Conservation (phyloP, 495 filamentous ascomycete species). For the Ramalina intermedia region DNA sequence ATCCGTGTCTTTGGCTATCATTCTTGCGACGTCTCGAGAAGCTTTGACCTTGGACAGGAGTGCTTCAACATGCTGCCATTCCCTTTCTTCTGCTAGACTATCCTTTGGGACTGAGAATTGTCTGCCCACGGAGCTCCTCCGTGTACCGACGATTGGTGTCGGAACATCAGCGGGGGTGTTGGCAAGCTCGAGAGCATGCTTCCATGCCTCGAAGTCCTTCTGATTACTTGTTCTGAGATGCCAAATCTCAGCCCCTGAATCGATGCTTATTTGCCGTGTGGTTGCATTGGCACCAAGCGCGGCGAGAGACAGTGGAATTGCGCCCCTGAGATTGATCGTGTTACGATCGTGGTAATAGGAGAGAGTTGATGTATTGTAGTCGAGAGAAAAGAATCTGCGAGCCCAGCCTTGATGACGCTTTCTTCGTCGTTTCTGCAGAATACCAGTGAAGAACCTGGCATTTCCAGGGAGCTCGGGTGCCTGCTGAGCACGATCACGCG, state of each 20-base stretch:
- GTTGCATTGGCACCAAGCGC: slow-evolving; percentile 79
- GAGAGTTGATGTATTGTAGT: slow-evolving; percentile 78
- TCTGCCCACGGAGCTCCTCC: slow-evolving; percentile 14
- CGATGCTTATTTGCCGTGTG: slow-evolving; percentile 82
- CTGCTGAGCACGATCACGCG: not conserved
- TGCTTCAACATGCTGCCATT: slow-evolving; percentile 74
- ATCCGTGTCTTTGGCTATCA: slow-evolving; percentile 70
- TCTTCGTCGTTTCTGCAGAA: slow-evolving; percentile 73
- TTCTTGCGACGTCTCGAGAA: slow-evolving; percentile 72
- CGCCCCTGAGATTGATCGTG: slow-evolving; percentile 76
- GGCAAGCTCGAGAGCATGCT: slow-evolving; percentile 55
- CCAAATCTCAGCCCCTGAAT: slow-evolving; percentile 95
- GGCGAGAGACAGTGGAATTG: slow-evolving; percentile 81
- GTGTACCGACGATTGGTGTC: slow-evolving; percentile 4
- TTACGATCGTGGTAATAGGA: slow-evolving; percentile 93
- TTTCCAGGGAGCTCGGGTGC: slow-evolving; percentile 2
- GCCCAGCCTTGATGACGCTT: slow-evolving; percentile 92
- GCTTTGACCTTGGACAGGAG: slow-evolving; percentile 74
- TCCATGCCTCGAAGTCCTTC: slow-evolving; percentile 80
- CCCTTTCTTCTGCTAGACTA: slow-evolving; percentile 47
- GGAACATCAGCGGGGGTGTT: slow-evolving; percentile 20
- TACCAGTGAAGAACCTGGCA: slow-evolving; percentile 56
- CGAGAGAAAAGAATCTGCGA: slow-evolving; percentile 82
- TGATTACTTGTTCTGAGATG: slow-evolving; percentile 74
- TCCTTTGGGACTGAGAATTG: slow-evolving; percentile 13